Evolutionary conservation across 2,329 filamentous ascomycete species (phyloP), one percentile per base, ranked within the genome.

Genomic region (Cladosporium sp.): DNA sequence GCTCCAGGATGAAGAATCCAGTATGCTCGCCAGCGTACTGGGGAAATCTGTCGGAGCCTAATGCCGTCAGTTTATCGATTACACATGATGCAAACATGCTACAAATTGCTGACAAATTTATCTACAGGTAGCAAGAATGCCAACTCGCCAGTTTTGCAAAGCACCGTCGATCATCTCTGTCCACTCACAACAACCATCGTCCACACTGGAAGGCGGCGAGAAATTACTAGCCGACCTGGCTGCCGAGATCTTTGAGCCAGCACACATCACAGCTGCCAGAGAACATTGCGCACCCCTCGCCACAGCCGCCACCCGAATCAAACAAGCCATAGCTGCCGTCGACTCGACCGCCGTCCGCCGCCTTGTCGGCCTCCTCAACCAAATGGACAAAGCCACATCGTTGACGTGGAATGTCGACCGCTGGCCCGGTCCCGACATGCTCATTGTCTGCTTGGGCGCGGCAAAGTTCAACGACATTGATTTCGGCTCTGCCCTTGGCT

Each of bases 361-460:
- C 9, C 45, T 60, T 15, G 58, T 58, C 15, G 53, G 55, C 42
- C 28, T 60, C 5, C 35, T 60, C 25, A 40, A 58, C 12, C 58
- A 58, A 15, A 57, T 60, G 47, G 37, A 55, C 24, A 49, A 58
- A n/a, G 45, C 54, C 13, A 60, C 40, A 3, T 53, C 51, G 9
- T 39, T 58, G 34, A 60, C 56, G 3, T 60, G 58, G 56, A 56
- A 58, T 25, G 58, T 60, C 56, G 39, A 58, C 37, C 39, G 58
- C 20, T 60, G 56, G 56, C 56, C 58, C 3, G 58, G 55, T 6
- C 58, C 58, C 13, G 55, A 60, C 28, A 58, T 60, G 58, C 40
- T 60, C 3, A 40, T 60, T 9, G 55, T 60, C 15, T 48, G 48
- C 40, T 19, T 56, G 24, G 42, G 58, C 22, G 19, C n/a, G 15